Base-by-base conservation (phyloP, 768 basidiomycete genomes). In the Imleria badia region DNA sequence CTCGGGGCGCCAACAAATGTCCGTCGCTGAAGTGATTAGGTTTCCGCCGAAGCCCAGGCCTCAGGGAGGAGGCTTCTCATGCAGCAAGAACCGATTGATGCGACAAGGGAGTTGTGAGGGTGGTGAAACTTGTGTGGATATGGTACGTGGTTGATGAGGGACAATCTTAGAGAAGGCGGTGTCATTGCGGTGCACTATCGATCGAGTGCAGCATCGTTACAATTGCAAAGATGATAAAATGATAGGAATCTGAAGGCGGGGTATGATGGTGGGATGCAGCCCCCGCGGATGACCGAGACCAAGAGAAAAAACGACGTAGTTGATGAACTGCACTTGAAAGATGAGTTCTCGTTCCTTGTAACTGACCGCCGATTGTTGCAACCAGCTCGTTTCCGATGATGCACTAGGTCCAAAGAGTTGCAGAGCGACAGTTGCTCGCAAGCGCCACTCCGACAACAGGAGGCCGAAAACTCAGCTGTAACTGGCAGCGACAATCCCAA, bases 11-110 rank as follows among this genome's bases (percentile, higher is more conserved):
- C 20, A 11, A 46, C 23, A 39, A 40, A 36, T 52, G 52, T 48
- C 62, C 44, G 55, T 46, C 49, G 51, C 57, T 62, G 60, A 55
- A 48, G 23, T 52, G 47, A 59, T 62, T 45, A 20, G 19, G 55
- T 56, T 64, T 56, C 51, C 48, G 31, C 35, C 36, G n/a, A 49
- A 59, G 50, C 15, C 11, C 31, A 33, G 29, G 33, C 47, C n/a
- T 13, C 31, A 29, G 29, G 35, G 34, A 35, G 31, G 20, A 31
- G 19, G 38, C 13, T 19, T 41, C 39, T 43, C 12, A 33, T 48
- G 34, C 12, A 35, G 20, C 23, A 19, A 48, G 23, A 49, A 46
- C 17, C 12, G 40, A 44, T 55, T 41, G 40, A 26, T 45, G 23
- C 14, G 30, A 52, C 29, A 13, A 20, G 34, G 52, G 31, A n/a